Percentiles rank a stretch among this genome's conserved stretches.
These are phyloP conservation scores for Annulohypoxylon moriforme DNA, from an alignment of 495 filamentous ascomycete genomes.

Conservation along the genomic window DNA sequence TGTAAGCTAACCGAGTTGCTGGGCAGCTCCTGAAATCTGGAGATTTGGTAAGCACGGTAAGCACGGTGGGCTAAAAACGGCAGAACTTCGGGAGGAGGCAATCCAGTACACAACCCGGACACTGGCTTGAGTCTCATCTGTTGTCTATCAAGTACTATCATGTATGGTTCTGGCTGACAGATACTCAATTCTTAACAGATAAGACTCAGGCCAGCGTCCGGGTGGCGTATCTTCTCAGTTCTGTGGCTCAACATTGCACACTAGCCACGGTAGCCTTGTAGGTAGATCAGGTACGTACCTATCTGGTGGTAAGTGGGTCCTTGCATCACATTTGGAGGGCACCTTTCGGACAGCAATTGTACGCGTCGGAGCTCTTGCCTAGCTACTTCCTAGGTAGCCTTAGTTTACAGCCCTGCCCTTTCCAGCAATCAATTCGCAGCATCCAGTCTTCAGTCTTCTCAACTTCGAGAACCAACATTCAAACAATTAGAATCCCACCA, in stretches of 20 bases:
- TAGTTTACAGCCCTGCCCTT: constrained; percentile 16
- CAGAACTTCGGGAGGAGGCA: too few relatives aligned
- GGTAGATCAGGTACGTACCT: background rate
- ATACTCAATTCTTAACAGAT: too few relatives aligned
- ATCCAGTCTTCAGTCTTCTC: constrained; percentile 19
- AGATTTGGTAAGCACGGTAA: too few relatives aligned
- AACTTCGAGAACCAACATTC: background rate
- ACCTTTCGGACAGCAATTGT: constrained; percentile 10
- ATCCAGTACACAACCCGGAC: too few relatives aligned
- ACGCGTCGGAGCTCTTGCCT: constrained; percentile 48
- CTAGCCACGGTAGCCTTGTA: background rate
- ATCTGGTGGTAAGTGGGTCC: background rate
- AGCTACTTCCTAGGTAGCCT: constrained; percentile 30
- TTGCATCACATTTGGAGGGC: background rate
- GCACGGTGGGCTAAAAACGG: too few relatives aligned
- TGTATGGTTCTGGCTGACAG: too few relatives aligned
- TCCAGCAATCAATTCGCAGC: constrained; percentile 24
- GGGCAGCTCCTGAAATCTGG: background rate
- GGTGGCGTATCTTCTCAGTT: too few relatives aligned
- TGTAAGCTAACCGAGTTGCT: background rate
- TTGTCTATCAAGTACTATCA: too few relatives aligned
- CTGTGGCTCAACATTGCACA: background rate
- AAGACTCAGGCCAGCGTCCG: too few relatives aligned
- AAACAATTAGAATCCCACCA: constrained; percentile 3
- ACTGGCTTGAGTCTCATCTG: too few relatives aligned